A percentile compares a stretch with the other conserved stretches of the same genome.
These are phyloP conservation scores for Entomortierella chlamydospora DNA, from an alignment of 192 early-diverging fungal species.

Conservation along the genomic window DNA sequence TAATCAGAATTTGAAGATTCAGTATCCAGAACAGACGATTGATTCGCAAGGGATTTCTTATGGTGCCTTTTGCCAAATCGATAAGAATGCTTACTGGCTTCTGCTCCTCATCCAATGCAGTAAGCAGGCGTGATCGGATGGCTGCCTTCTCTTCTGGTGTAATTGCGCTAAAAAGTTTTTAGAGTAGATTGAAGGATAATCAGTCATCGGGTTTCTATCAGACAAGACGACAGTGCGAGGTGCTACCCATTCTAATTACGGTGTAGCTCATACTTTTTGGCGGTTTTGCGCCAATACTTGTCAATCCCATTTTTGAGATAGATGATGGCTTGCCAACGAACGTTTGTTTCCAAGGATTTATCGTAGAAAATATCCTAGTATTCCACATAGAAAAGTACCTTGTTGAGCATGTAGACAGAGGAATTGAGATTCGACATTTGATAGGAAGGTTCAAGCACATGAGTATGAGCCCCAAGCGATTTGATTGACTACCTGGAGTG, in stretches of 20 bases:
- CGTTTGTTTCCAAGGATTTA: slow-evolving; percentile 66
- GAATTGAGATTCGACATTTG: slow-evolving; percentile 13
- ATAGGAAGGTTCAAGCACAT: too few relatives aligned
- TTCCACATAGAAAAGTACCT: neutral
- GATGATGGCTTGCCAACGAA: slow-evolving; percentile 82
- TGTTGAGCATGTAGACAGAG: neutral
- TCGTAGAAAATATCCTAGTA: slow-evolving; percentile 81
- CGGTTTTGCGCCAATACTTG: slow-evolving; percentile 87
- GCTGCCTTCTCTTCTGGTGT: slow-evolving; percentile 74
- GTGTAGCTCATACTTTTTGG: slow-evolving; percentile 62
- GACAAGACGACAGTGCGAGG: too few relatives aligned
- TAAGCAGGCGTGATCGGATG: slow-evolving; percentile 73
- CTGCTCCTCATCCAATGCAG: slow-evolving; percentile 75
- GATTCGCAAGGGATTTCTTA: neutral
- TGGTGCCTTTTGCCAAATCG: neutral
- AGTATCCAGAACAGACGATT: neutral
- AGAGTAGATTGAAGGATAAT: neutral
- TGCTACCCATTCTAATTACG: too few relatives aligned
- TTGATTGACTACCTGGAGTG: slow-evolving; percentile 64
- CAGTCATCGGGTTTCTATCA: too few relatives aligned
- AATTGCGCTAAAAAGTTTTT: slow-evolving; percentile 63
- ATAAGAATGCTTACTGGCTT: slow-evolving; percentile 61
- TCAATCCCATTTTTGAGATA: slow-evolving; percentile 93
- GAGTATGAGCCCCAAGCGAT: too few relatives aligned
- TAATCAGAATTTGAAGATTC: slow-evolving; percentile 18